A percentile compares a stretch with the other conserved stretches of the same genome.
phyloP scores from a whole-genome alignment of 371 early-diverging fungal genomes.

The Saksenaea vasiformis region DNA sequence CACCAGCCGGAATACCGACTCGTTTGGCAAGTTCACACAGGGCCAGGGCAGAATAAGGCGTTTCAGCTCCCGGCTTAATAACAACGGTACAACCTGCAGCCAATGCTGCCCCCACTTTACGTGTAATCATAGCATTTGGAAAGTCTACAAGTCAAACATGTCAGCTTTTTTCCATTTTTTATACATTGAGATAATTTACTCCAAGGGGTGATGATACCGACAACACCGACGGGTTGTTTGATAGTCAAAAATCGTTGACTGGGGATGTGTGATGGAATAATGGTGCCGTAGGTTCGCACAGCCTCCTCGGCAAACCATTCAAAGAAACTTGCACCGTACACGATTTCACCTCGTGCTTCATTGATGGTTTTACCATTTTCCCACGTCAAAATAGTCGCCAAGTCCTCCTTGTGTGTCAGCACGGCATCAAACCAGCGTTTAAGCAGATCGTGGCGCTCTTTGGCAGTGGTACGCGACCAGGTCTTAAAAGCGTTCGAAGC shows the following conservation, averaged over 20 bases:
- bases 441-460: conserved; percentile 63
- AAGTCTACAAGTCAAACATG: conserved; percentile 58
- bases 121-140: conserved; percentile 89
- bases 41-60: conserved; percentile 83
- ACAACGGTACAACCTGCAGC: conserved; percentile 82
- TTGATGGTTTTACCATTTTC: conserved; percentile 73
- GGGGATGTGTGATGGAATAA: conserved; percentile 67
- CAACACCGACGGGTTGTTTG: conserved; percentile 87
- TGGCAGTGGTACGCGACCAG: conserved; percentile 69
- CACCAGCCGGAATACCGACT: conserved; percentile 90
- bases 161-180: not conserved
- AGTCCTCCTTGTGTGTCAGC: conserved; percentile 67
- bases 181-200: conserved; percentile 45
- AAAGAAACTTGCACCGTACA: conserved; percentile 77
- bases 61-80: conserved; percentile 79
- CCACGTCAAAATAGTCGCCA: conserved; percentile 76
- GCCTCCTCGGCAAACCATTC: conserved; percentile 92
- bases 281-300: conserved; percentile 77
- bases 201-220: conserved; percentile 91
- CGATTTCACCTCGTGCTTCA: conserved; percentile 73
- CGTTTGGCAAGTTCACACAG: conserved; percentile 73
- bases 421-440: conserved; percentile 74
- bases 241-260: conserved; percentile 68
- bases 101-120: conserved; percentile 83
- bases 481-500: conserved; percentile 61